Conservation (phyloP, 345 rosid genomes). For the Ailanthus altissimus region DNA sequence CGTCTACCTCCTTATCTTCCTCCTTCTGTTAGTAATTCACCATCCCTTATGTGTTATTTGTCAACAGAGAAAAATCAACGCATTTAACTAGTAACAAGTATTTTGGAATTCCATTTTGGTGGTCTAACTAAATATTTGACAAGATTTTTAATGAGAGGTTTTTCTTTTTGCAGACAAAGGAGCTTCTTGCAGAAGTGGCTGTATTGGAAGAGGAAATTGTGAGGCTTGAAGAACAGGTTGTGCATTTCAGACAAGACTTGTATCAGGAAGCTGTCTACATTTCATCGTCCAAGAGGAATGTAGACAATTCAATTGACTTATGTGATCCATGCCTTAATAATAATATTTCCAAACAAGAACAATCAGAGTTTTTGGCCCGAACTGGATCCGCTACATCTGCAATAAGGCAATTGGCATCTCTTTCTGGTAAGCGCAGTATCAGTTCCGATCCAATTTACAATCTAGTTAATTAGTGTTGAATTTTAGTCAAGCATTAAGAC, state of each 20-base stretch:
- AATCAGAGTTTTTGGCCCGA: conserved; percentile 26
- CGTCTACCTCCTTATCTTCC: conserved; percentile 95
- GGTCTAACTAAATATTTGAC: not conserved
- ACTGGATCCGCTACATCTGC: conserved; percentile 28
- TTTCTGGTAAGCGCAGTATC: conserved; percentile 39
- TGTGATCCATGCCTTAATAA: conserved; percentile 27
- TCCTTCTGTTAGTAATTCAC: conserved; percentile 58
- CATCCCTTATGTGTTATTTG: conserved; percentile 4
- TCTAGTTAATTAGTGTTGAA: not conserved
- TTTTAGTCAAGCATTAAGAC: not conserved
- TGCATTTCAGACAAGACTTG: conserved; percentile 65
- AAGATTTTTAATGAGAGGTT: conserved; percentile 24
- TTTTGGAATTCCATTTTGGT: not conserved
- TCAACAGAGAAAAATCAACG: not conserved
- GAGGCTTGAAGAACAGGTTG: conserved; percentile 79
- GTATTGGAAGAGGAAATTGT: conserved; percentile 88
- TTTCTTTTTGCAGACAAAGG: conserved; percentile 56
- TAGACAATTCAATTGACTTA: conserved; percentile 36
- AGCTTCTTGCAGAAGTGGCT: conserved; percentile 95
- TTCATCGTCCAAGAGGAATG: conserved; percentile 56
- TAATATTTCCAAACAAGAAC: conserved; percentile 31
- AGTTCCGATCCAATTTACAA: not conserved
- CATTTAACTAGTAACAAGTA: not conserved
- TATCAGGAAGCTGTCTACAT: conserved; percentile 71
- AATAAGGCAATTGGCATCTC: conserved; percentile 27